These are phyloP conservation scores for Vararia minispora DNA, from an alignment of 768 basidiomycete genomes.

Conservation along the genomic window DNA sequence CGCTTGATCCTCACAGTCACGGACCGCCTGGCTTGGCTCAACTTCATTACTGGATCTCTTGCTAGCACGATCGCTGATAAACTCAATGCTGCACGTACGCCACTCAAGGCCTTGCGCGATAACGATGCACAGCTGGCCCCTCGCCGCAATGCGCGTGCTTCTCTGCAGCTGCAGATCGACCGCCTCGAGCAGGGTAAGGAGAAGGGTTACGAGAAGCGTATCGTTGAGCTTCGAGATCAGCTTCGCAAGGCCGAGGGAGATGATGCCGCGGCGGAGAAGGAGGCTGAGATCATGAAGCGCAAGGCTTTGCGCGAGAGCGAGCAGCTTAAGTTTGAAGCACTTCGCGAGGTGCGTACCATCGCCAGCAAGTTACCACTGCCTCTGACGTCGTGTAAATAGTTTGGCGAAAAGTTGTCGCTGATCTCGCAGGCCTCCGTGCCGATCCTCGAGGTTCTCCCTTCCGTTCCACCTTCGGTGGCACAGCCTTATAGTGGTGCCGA, in stretches of 20 bases:
- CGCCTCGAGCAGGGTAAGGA: constrained; percentile 58
- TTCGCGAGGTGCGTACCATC: constrained; percentile 50
- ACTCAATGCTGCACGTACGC: constrained; percentile 50
- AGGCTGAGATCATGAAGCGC: constrained; percentile 61
- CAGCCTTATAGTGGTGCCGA: constrained; percentile 52
- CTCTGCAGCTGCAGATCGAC: constrained; percentile 47
- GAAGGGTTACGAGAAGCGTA: constrained; percentile 52
- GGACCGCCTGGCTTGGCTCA: constrained; percentile 74
- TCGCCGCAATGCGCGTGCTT: constrained; percentile 47
- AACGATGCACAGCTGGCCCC: constrained; percentile 53
- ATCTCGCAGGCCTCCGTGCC: constrained; percentile 60
- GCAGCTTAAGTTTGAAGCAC: constrained; percentile 65
- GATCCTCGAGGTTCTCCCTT: constrained; percentile 51
- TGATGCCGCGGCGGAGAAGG: constrained; percentile 56
- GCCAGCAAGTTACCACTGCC: too few relatives aligned
- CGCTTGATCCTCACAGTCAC: constrained; percentile 31
- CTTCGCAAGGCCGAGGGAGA: constrained; percentile 54
- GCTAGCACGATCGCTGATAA: constrained; percentile 47
- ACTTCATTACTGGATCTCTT: constrained; percentile 65
- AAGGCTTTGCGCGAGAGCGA: constrained; percentile 73
- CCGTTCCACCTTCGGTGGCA: constrained; percentile 46
- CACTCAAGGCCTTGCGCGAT: constrained; percentile 63
- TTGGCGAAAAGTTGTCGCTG: constrained; percentile 69
- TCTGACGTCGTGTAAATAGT: too few relatives aligned
- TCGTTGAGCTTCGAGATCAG: constrained; percentile 60